Evolutionary conservation across 2,329 filamentous ascomycete genomes (phyloP).

Genomic region (Aspergillus quadricinctus): DNA sequence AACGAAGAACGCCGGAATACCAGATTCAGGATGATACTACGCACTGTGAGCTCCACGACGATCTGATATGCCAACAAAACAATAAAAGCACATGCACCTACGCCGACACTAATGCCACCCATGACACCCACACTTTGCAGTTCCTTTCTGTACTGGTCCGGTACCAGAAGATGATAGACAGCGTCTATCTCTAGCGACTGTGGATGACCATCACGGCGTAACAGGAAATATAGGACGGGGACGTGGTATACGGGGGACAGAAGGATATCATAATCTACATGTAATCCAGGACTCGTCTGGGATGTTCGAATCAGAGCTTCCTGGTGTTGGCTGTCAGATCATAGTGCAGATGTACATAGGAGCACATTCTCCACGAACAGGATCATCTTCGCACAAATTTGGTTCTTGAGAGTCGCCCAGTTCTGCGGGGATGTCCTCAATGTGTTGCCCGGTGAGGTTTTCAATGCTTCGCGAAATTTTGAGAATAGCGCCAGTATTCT

Average conservation of each 20-base stretch:
- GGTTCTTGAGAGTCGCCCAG: constrained; percentile 11
- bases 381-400: constrained; percentile 25
- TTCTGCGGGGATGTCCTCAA: constrained; percentile 9
- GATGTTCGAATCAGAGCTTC: constrained; percentile 39
- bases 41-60: constrained; percentile 33
- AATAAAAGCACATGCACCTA: constrained; percentile 47
- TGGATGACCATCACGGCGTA: constrained; percentile 55
- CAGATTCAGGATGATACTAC: constrained; percentile 78
- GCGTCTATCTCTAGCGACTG: constrained; percentile 61
- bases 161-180: constrained; percentile 67
- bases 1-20: constrained; percentile 77
- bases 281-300: constrained; percentile 36
- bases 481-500: constrained; percentile 25
- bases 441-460: constrained; percentile 2
- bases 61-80: constrained; percentile 11
- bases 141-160: constrained; percentile 57
- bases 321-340: constrained; percentile 32
- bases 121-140: constrained; percentile 61
- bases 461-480: constrained; percentile 26
- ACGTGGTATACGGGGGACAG: constrained; percentile 70
- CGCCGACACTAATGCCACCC: constrained; percentile 71
- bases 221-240: constrained; percentile 71
- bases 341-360: constrained; percentile 6
- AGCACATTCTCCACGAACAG: constrained; percentile 18
- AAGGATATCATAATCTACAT: constrained; percentile 68